Base-by-base conservation (phyloP, 306 rosid genomes). In the Aeschynomene evenia region DNA sequence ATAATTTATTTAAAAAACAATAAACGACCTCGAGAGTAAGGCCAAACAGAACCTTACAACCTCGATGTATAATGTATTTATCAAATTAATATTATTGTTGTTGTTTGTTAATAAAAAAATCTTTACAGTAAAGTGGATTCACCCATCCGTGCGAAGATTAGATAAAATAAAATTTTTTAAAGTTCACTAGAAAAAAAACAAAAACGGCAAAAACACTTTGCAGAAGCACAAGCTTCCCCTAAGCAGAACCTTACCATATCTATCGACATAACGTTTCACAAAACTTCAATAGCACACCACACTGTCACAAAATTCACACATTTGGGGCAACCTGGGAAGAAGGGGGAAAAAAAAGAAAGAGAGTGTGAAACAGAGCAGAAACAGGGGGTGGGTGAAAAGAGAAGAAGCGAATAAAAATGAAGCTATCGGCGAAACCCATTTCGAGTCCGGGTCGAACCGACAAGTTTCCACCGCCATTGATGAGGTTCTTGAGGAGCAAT, bases 381-480 rank as follows among this genome's bases (percentile, higher is more conserved):
- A 1, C 7, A 5, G 20, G 43, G 2, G 43, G 42, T 6, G 2
- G 4, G n/a, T 2, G 13, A 39, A 39, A 39, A 2, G n/a, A 40
- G 15, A n/a, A 3, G 5, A 45, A 15, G 51, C 6, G 9, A 12
- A n/a, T n/a, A 2, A 74, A 71, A 9, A 93, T 94, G 97, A 94
- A 79, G 82, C 65, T 85, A 7, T 59, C 90, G 2, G 45, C 89
- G 2, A 95, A 84, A 66, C 79, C 84, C 75, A 73, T 91, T 45
- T 87, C 91, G 28, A 95, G 99, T 69, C 99, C 99, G 18, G 96
- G 88, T 46, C 85, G 97, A 55, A 45, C 85, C 12, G 97, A 91
- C 53, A 95, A 91, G 81, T 95, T 83, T 6, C 96, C 99, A 21
- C 97, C 97, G n/a, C 99, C 96, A 67, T 60, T 95, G 77, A 86